Evolutionary conservation across 805 yeast genomes (phyloP).

Genomic region (Kurtzmaniella cleridarum): DNA sequence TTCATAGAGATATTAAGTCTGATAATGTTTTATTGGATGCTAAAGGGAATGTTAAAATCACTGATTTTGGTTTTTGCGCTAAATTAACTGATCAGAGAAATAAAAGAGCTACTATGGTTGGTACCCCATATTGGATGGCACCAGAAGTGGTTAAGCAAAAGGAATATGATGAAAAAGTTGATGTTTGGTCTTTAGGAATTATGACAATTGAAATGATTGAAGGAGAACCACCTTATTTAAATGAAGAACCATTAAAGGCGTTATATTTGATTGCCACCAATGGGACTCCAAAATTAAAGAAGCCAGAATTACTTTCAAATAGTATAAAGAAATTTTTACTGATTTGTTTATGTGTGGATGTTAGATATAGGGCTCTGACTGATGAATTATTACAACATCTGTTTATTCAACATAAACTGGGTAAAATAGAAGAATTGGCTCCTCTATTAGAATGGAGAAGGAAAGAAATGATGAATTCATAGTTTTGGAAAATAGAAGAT

Average conservation of each 20-base stretch:
- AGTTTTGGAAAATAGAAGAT: too few species aligned
- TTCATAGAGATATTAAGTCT: slow-evolving; percentile 93
- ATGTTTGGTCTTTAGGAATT: slow-evolving; percentile 78
- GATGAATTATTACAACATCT: slow-evolving; percentile 79
- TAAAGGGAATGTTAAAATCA: slow-evolving; percentile 85
- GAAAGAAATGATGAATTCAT: background rate
- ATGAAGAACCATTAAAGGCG: slow-evolving; percentile 75
- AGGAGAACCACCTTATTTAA: slow-evolving; percentile 79
- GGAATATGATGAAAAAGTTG: slow-evolving; percentile 78
- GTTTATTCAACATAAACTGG: slow-evolving; percentile 57
- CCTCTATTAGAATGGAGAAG: slow-evolving; percentile 50
- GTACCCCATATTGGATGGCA: slow-evolving; percentile 99
- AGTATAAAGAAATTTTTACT: slow-evolving; percentile 81
- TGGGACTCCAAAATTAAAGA: slow-evolving; percentile 73
- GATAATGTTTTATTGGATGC: slow-evolving; percentile 83
- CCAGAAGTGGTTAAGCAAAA: slow-evolving; percentile 79
- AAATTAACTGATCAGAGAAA: slow-evolving; percentile 58
- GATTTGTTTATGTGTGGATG: slow-evolving; percentile 92
- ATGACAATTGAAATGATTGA: slow-evolving; percentile 88
- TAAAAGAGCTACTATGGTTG: slow-evolving; percentile 97
- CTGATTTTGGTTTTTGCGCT: slow-evolving; percentile 97
- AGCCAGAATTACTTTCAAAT: slow-evolving; percentile 62
- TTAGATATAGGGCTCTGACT: slow-evolving; percentile 83
- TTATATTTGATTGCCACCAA: slow-evolving; percentile 71
- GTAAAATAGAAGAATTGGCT: slow-evolving; percentile 54